These are phyloP conservation scores for Chlamydomonas urium DNA, from an alignment of 139 green algal species.

Conservation along the genomic window DNA sequence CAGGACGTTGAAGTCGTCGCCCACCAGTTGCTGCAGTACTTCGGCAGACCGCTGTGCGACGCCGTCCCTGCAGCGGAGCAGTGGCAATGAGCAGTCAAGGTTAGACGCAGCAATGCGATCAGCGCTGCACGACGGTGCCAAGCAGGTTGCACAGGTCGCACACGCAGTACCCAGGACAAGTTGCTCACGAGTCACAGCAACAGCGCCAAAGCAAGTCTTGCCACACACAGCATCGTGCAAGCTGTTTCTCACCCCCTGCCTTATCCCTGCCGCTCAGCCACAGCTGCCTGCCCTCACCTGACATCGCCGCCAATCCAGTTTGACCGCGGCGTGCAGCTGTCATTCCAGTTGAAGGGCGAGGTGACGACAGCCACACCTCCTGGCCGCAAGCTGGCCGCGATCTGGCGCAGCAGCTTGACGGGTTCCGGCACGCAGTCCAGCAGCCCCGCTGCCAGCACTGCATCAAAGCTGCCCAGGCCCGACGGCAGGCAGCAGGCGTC, in stretches of 20 bases:
- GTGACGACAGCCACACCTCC: slow-evolving; percentile 59
- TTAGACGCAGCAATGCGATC: too few relatives aligned
- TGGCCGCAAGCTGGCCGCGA: slow-evolving; percentile 12
- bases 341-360: slow-evolving; percentile 66
- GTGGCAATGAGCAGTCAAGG: neutral
- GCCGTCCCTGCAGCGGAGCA: slow-evolving; percentile 1
- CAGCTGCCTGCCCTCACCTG: slow-evolving; percentile 21
- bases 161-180: neutral
- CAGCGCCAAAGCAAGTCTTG: neutral
- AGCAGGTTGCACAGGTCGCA: neutral
- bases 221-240: neutral
- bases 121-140: too few relatives aligned
- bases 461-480: slow-evolving; percentile 48
- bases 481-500: slow-evolving; percentile 7
- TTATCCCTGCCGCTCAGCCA: neutral
- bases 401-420: slow-evolving; percentile 36
- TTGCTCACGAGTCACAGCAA: neutral
- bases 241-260: neutral
- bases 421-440: slow-evolving; percentile 72
- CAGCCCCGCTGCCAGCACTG: slow-evolving; percentile 68
- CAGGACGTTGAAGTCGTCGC: slow-evolving; percentile 1
- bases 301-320: slow-evolving; percentile 59
- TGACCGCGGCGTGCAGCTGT: slow-evolving; percentile 53
- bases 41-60: neutral
- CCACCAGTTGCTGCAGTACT: neutral